These are phyloP conservation scores for Diplodia scrobiculata DNA, from an alignment of 2,329 filamentous ascomycete genomes.

Conservation along the genomic window DNA sequence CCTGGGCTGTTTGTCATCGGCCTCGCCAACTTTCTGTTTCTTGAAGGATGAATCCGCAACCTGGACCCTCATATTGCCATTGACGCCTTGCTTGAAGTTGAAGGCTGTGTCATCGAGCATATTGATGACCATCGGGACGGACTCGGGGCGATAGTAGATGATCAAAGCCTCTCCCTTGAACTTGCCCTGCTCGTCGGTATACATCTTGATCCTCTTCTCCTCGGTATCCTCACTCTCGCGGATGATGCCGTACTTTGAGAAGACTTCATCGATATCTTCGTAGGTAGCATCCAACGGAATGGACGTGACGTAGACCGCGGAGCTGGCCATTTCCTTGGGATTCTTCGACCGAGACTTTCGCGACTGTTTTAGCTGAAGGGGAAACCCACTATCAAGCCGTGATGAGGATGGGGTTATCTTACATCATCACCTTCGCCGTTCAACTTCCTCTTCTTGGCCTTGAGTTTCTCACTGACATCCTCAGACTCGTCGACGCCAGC, in stretches of 20 bases:
- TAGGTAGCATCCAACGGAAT: constrained; percentile 77
- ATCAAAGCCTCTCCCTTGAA: constrained; percentile 94
- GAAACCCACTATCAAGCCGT: constrained; percentile 38
- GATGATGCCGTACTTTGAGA: constrained; percentile 88
- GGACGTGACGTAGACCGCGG: constrained; percentile 77
- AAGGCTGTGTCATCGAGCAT: constrained; percentile 82
- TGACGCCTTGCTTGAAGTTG: constrained; percentile 59
- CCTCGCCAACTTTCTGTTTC: constrained; percentile 69
- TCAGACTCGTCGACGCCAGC: constrained; percentile 50
- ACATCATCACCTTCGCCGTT: constrained; percentile 14
- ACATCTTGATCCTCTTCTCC: constrained; percentile 88
- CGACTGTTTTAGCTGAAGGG: constrained; percentile 33
- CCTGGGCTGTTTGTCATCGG: constrained; percentile 51
- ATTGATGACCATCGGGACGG: constrained; percentile 81
- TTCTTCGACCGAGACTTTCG: constrained; percentile 4
- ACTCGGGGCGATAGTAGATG: constrained; percentile 93
- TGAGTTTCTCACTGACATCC: background rate
- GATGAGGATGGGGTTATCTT: background rate
- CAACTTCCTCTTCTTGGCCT: constrained; percentile 14
- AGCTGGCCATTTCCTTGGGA: constrained; percentile 34
- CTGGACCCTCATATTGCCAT: constrained; percentile 73
- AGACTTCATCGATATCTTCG: constrained; percentile 79
- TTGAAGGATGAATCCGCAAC: constrained; percentile 90
- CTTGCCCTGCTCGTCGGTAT: constrained; percentile 74
- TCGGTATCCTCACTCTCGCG: constrained; percentile 91